Evolutionary conservation across 1,139 yeast genomes (phyloP), one percentile per base, ranked within the genome.

Genomic region (Lodderomyces beijingensis): DNA sequence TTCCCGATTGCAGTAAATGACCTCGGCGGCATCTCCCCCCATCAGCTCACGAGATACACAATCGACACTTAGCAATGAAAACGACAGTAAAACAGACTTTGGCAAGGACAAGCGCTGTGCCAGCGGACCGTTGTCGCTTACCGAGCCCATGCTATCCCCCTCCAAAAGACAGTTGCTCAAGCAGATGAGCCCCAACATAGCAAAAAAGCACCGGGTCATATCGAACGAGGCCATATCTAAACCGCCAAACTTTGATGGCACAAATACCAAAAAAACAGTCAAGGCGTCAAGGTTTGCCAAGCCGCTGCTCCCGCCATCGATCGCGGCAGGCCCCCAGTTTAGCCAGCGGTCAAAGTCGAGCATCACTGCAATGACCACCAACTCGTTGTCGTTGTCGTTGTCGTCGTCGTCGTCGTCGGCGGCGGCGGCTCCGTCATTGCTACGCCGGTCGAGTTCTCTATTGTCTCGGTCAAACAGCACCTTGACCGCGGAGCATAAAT

Each of bases 161-260:
- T 46, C 50, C 25, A 62, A 57, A 41, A 43, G 70, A 39, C 46
- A 50, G 21, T 54, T 57, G 36, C 52, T 65, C 32, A 66, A 60
- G 38, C 58, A 49, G 36, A 60, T 65, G 69, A 63, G 70, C 49
- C 70, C 72, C 15, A 65, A 65, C 40, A 65, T 64, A n/a, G 37
- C 58, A 5, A 50, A 55, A 23, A 55, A 52, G 40, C 22, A 28
- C 17, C 16, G 18, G n/a, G 18, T 12, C 16, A 14, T 28, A 14
- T 36, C 38, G 16, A 28, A 31, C 19, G 37, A 38, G 19, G 26
- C 37, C 5, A 30, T 31, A 9, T 27, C 30, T 18, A 36, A 38
- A 30, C 37, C 33, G 17, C 25, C 40, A 10, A 22, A 24, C 20
- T 30, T 20, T 28, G 25, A n/a, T 6, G 14, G 25, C n/a, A 14